Evolutionary conservation across 805 yeast species (phyloP).

Genomic region (Tetrapisispora nanseiensis): DNA sequence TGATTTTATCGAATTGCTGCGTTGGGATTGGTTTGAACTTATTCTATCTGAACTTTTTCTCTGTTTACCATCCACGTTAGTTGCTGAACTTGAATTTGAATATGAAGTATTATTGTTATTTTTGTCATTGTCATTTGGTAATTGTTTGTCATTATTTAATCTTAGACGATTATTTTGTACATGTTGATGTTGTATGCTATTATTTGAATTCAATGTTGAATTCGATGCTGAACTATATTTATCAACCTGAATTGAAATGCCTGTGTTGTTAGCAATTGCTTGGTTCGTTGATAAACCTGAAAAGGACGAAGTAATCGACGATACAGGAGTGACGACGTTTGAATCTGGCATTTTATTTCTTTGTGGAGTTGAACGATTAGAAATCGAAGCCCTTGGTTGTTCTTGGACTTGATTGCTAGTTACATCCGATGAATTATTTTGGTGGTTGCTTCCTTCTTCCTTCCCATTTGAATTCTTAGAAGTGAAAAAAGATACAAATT

Average conservation of each 20-base stretch:
- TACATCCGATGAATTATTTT: slow-evolving; percentile 1
- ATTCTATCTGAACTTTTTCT: background rate
- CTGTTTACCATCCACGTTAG: background rate
- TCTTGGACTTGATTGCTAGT: background rate
- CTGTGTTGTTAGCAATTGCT: background rate
- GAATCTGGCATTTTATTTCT: background rate
- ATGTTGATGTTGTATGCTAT: background rate
- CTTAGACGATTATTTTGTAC: background rate
- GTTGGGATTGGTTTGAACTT: background rate
- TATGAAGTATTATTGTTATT: background rate
- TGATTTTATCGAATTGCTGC: background rate
- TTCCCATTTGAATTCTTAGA: background rate
- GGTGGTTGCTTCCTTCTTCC: background rate
- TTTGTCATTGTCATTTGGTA: background rate
- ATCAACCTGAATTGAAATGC: background rate
- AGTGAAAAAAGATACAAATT: slow-evolving; percentile 2
- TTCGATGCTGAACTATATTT: background rate
- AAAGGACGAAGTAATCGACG: background rate
- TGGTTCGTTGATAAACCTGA: background rate
- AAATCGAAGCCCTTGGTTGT: no score
- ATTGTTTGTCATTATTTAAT: background rate
- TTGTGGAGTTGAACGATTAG: background rate
- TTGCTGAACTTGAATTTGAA: background rate
- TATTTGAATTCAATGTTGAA: slow-evolving; percentile 2
- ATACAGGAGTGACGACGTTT: background rate